These are phyloP conservation scores for Cystobasidium tubakii DNA, from an alignment of 768 basidiomycete genomes.

Conservation along the genomic window DNA sequence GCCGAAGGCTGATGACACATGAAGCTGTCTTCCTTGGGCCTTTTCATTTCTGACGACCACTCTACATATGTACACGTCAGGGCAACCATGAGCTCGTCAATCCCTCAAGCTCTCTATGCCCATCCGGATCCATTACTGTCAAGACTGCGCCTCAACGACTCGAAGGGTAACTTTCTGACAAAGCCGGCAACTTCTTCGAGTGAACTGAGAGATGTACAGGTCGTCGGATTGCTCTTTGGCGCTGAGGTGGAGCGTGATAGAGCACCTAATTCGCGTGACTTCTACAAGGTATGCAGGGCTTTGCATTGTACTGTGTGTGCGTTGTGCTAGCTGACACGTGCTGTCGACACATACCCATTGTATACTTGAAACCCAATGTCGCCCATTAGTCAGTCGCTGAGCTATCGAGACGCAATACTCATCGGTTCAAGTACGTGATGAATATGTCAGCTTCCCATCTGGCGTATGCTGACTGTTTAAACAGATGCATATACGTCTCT, in stretches of 20 bases:
- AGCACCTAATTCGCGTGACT: background rate
- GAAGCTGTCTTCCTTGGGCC: background rate
- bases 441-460: no score
- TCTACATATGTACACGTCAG: background rate
- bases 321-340: no score
- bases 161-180: background rate
- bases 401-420: conserved; percentile 13
- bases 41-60: background rate
- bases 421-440: conserved; percentile 30
- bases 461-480: background rate
- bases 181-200: background rate
- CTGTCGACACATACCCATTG: background rate
- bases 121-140: conserved; percentile 23
- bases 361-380: no score
- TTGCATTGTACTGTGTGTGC: background rate
- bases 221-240: conserved; percentile 32
- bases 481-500: conserved; percentile 28
- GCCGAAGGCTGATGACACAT: conserved; percentile 11
- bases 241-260: conserved; percentile 8
- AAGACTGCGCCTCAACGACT: conserved; percentile 12
- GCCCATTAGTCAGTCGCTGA: conserved; percentile 7
- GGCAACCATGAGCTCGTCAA: background rate
- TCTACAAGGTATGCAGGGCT: conserved; percentile 19
- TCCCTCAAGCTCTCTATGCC: conserved; percentile 10
- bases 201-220: conserved; percentile 30